Base-by-base conservation (phyloP, 352 stramenopile species). In the Globisporangium takayamanum region DNA sequence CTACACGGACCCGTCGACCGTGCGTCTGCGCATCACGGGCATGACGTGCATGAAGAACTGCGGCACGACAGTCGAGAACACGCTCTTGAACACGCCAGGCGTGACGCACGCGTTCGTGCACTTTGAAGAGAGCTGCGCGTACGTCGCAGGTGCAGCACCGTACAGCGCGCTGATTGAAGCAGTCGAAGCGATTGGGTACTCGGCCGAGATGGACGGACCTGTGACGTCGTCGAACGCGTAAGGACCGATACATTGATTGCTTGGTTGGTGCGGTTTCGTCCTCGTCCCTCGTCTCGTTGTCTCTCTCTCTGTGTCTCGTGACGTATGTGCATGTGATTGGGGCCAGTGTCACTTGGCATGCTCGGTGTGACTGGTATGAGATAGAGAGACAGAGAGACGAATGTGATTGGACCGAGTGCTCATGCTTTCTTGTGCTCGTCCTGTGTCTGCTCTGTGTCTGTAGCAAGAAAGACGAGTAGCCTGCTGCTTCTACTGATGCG, bases 21-120 rank as follows among this genome's bases (percentile, higher is more conserved):
- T 94, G 46, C 62, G 74, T 14, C 74, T 95, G 26, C 69, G 72
- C 50, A 76, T 98, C 5, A 83, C 95, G 50, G 90, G 92, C 50
- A 97, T 97, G 80, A 84, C 75, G 53, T 92, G 83, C 50, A 88
- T 97, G 77, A 89, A 93, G 36, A 96, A 96, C 66, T 92, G 88
- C 60, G 95, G 93, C 33, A 96, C 57, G 45, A 93, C 84, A 3
- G 78, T 94, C 12, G 62, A 80, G 57, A 82, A 84, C 49, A 68
- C 84, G 25, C 57, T 95, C 42, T 45, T 57, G 36, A 55, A 28
- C 22, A 70, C 80, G 15, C 59, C 73, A 18, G 86, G 88, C 36
- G 89, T 97, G 53, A 78, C 73, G 7, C 73, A 86, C 56, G 89
- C 78, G 46, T 70, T 88, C 42, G 87, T 96, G 36, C 69, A 82